Base-by-base conservation (phyloP, 495 filamentous ascomycete genomes). In the Pyrenula massariospora region DNA sequence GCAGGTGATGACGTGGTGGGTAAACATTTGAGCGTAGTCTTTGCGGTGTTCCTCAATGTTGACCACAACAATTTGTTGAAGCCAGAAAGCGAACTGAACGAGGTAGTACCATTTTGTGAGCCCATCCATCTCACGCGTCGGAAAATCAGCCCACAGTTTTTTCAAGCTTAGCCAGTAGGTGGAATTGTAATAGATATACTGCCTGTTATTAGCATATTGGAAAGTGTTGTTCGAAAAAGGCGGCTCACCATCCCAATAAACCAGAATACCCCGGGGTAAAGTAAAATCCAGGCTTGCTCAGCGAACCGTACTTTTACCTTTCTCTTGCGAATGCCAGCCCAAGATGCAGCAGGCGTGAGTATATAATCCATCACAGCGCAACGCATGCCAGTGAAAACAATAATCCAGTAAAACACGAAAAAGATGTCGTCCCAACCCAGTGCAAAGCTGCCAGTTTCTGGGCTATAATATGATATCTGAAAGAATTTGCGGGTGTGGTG, bases 11-110 rank as follows among this genome's bases (percentile, higher is more conserved):
- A 96, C 80, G 68, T 98, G 93, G 69, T 98, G 93, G 11, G 84
- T 85, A 57, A 97, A 83, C 94, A 96, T 96, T 67, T 97, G 93
- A 66, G 82, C 85, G 68, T 95, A 86, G 63, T 98, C 93, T 70
- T 98, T 98, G 54, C 93, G 78, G 59, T 87, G 80, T 70, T 94
- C 85, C 68, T 98, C 94, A 58, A 97, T 87, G 70, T 97, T 86
- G 64, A 98, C 86, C 51, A 96, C 88, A 48, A 97, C 70, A 58
- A 98, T 86, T 72, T 95, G 90, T 70, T 98, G 94, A 20, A 96
- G 62, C 84, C 89, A 95, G 66, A 97, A 98, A 15, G 88, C 84
- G 63, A 91, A 85, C 68, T 97, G 91, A 23, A 85, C 86, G 50
- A 98, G 77, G 60, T 95, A 88, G 66, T 98, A 98, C 75, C 83